phyloP scores from a whole-genome alignment of 768 basidiomycete genomes.

The Amanita muscaria region DNA sequence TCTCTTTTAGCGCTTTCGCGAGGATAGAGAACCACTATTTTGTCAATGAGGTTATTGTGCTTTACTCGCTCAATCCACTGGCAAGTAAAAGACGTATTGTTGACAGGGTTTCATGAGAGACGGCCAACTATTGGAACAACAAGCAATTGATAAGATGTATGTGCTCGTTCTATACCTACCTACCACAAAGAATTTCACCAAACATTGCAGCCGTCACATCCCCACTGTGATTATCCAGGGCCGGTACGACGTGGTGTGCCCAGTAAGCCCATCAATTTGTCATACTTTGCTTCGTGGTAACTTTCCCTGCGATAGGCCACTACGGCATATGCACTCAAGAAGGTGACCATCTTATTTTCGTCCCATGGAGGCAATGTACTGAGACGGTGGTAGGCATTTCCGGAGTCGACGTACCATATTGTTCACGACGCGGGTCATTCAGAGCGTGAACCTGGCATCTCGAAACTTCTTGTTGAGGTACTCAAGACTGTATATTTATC shows the following conservation, averaged over 20 bases:
- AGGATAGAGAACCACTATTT: constrained; percentile 91
- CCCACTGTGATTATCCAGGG: constrained; percentile 79
- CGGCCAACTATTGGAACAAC: constrained; percentile 76
- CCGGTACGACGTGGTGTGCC: constrained; percentile 85
- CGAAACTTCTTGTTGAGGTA: constrained; percentile 65
- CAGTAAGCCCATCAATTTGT: constrained; percentile 33
- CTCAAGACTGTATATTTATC: background rate
- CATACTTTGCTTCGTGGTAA: background rate
- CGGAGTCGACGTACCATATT: constrained; percentile 65
- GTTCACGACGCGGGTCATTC: constrained; percentile 88
- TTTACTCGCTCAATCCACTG: background rate
- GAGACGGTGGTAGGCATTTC: constrained; percentile 44
- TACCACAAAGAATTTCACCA: too few relatives aligned
- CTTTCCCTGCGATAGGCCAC: constrained; percentile 44
- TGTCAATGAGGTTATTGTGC: constrained; percentile 53
- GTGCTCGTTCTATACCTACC: too few relatives aligned
- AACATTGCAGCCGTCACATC: constrained; percentile 68
- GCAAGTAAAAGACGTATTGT: background rate
- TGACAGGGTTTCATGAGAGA: constrained; percentile 77
- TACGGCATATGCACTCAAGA: constrained; percentile 76
- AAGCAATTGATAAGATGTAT: constrained; percentile 85
- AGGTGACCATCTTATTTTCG: constrained; percentile 24
- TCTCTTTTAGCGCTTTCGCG: constrained; percentile 60
- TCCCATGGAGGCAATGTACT: background rate
- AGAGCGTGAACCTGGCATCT: constrained; percentile 61